Conservation (phyloP, 192 early-diverging fungal species). For the Chytriomyces sp. region DNA sequence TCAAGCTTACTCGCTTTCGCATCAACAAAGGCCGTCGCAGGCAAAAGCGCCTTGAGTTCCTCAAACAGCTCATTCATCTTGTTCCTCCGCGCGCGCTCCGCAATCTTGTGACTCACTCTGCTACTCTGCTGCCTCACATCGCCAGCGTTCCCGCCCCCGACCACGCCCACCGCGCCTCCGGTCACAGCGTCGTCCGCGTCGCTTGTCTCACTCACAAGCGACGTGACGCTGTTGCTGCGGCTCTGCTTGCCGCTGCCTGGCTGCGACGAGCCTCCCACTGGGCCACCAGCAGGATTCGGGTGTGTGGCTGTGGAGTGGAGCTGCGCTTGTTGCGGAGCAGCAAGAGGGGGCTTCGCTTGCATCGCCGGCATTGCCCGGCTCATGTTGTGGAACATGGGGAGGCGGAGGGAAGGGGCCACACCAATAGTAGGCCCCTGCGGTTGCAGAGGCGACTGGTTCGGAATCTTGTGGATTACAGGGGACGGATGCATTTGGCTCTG, state of each 20-base stretch:
- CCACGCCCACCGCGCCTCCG: background rate
- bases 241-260: background rate
- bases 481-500: background rate
- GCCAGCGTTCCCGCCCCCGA: background rate
- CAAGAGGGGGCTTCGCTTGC: background rate
- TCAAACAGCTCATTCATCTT: conserved; percentile 18
- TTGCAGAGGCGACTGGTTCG: background rate
- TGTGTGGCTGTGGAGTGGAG: background rate
- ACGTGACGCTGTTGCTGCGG: background rate
- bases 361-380: background rate
- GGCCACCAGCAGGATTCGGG: background rate
- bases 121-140: background rate
- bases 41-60: conserved; percentile 2
- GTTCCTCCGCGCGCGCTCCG: background rate
- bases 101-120: background rate
- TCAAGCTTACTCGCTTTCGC: background rate
- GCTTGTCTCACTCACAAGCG: background rate
- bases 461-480: no score
- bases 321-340: background rate
- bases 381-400: background rate
- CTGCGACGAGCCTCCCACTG: background rate
- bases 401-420: background rate
- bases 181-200: background rate
- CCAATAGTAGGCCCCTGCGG: background rate
- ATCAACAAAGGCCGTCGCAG: background rate